Base-by-base conservation (phyloP, 805 yeast genomes). In the Candida lessepsii region DNA sequence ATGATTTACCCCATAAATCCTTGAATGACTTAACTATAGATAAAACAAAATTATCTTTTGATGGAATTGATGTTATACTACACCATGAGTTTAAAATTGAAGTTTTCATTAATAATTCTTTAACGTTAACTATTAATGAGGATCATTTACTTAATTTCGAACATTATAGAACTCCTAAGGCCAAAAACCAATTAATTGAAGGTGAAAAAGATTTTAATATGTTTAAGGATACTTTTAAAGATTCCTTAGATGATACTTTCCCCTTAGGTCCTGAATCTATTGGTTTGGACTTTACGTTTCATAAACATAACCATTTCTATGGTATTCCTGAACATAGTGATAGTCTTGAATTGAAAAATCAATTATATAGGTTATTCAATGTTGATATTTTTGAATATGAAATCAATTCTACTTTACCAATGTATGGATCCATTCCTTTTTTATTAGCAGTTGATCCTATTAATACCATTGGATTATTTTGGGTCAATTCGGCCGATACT, bases 311-410 rank as follows among this genome's bases (percentile, higher is more conserved):
- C 4, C 73, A 83, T 52, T 85, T 87, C 1, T 93, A 78, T 58
- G 99, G 99, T n/a, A 84, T 93, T 31, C 98, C 99, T 0, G 99
- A 93, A 60, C 99, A 93, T 55, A 91, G 98, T 0, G 96, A 87
- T 50, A 67, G 83, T 1, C 63, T 93, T 35, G 71, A 82, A 14
- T 67, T 93, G 49, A 79, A 80, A 41, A 91, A 86, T 48, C 85
- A 82, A 40, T 44, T 54, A 35, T 93, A 93, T 60, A 73, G 99
- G 32, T 67, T 93, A 30, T 93, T 66, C 70, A 91, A 93, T 52
- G 97, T 90, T 20, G 99, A 93, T 58, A 91, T 91, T 25, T 93
- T 93, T 62, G 97, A 93, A 61, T 93, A 93, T 58, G 95, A 86
- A 50, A 71, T 82, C 2, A 78, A 86, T 46, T 83, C 95, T 27